Conservation (phyloP, 805 yeast species). For the Candida bentonensis region DNA sequence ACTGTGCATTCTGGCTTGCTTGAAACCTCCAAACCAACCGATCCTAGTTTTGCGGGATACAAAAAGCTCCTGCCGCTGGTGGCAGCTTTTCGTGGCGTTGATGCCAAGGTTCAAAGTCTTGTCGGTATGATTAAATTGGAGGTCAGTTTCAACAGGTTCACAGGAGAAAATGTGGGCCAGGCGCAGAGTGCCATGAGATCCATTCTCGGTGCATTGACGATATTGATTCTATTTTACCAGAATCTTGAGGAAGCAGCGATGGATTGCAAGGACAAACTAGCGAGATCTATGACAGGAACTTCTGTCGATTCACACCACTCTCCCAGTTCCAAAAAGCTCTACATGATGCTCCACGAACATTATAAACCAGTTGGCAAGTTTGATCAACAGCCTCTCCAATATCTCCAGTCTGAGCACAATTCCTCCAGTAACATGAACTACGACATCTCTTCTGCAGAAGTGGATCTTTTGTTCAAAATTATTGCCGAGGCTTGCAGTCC, state of each 20-base stretch:
- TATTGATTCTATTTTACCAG: neutral
- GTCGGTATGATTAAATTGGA: neutral
- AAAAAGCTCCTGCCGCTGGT: neutral
- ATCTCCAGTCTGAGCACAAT: neutral
- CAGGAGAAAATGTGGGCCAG: neutral
- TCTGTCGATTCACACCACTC: neutral
- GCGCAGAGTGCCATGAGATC: neutral
- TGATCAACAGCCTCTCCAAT: neutral
- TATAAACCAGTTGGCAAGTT: neutral
- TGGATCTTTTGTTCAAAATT: neutral
- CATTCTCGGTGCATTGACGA: neutral
- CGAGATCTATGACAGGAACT: neutral
- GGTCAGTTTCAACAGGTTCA: neutral
- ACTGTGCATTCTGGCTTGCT: neutral
- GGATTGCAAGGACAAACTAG: neutral
- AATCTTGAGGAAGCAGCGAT: neutral
- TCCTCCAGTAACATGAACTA: neutral
- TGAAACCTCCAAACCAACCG: constrained; percentile 6
- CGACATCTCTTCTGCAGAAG: neutral
- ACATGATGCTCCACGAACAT: neutral
- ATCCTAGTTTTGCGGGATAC: neutral
- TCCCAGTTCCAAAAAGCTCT: neutral
- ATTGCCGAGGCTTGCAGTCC: neutral
- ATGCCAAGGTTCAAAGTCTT: neutral
- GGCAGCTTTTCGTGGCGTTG: neutral